These are phyloP conservation scores for Sporothrix globosa DNA, from an alignment of 2,329 filamentous ascomycete species.

Conservation along the genomic window DNA sequence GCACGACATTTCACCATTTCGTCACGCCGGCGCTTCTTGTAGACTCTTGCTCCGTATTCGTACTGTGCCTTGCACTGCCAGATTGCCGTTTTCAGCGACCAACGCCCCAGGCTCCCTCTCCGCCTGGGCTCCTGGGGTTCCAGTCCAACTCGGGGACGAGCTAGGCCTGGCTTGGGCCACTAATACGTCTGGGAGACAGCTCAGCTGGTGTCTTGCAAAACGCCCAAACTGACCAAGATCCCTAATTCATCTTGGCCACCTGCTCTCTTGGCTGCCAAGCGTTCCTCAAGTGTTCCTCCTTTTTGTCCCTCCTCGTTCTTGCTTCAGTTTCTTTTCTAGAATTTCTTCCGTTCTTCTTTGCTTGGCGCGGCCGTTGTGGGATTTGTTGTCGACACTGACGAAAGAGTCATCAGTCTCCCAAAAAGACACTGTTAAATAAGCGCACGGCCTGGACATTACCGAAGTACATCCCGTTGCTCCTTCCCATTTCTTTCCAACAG, in stretches of 20 bases:
- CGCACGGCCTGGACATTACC: constrained; percentile 15
- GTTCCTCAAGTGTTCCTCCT: not conserved
- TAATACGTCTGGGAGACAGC: not conserved
- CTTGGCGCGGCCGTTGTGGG: not conserved
- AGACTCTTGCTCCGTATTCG: not conserved
- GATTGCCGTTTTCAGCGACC: not conserved
- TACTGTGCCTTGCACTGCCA: not conserved
- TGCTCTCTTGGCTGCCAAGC: not conserved
- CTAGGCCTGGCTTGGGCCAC: constrained; percentile 21
- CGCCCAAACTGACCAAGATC: not conserved
- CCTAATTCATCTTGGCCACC: constrained; percentile 17
- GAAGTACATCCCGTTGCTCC: not conserved
- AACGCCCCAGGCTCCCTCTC: not conserved
- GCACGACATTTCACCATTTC: not conserved
- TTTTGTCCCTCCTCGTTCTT: not conserved
- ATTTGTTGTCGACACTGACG: not conserved
- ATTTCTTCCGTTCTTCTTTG: not conserved
- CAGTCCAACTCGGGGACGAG: not conserved
- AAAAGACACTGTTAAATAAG: constrained; percentile 3
- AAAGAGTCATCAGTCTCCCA: not conserved
- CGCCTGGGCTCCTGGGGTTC: constrained; percentile 3
- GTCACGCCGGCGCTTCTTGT: too few species aligned
- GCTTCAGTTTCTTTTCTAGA: not conserved
- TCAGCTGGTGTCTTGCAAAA: not conserved
- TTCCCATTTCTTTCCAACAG: not conserved